These are phyloP conservation scores for Jatropha multifida DNA, from an alignment of 441 rosid species.

Conservation along the genomic window DNA sequence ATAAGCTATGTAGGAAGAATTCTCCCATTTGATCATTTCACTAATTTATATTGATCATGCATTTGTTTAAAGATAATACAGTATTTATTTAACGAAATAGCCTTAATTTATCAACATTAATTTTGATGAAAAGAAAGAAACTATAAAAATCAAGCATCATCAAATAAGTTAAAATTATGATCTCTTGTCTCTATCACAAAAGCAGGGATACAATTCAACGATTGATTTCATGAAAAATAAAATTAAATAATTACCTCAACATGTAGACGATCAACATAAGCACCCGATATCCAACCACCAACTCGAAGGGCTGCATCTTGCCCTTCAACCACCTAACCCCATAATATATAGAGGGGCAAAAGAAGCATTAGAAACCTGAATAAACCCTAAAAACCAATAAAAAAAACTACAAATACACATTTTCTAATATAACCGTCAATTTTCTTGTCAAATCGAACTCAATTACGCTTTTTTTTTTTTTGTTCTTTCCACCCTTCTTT, in stretches of 20 bases:
- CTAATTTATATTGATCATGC: neutral
- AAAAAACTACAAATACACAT: conserved; percentile 5
- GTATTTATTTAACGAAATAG: neutral
- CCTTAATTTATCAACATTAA: neutral
- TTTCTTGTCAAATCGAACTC: neutral
- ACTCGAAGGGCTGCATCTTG: conserved; percentile 74
- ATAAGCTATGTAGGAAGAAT: neutral
- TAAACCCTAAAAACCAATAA: conserved; percentile 11
- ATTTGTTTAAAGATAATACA: neutral
- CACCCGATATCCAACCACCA: conserved; percentile 84
- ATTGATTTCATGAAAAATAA: neutral
- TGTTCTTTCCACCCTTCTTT: neutral
- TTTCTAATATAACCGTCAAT: neutral
- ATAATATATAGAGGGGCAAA: conserved; percentile 8
- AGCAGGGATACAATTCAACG: neutral
- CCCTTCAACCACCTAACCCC: conserved; percentile 86
- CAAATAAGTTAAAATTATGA: neutral
- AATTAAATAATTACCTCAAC: conserved; percentile 58
- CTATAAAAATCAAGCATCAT: neutral
- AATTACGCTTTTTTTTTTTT: neutral
- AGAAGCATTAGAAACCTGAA: neutral
- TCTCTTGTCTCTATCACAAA: neutral
- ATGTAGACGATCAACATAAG: conserved; percentile 83
- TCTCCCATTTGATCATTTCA: neutral
- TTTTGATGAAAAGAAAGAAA: neutral